Evolutionary conservation across 2,329 filamentous ascomycete genomes (phyloP).

Genomic region (Colletotrichum tanaceti): DNA sequence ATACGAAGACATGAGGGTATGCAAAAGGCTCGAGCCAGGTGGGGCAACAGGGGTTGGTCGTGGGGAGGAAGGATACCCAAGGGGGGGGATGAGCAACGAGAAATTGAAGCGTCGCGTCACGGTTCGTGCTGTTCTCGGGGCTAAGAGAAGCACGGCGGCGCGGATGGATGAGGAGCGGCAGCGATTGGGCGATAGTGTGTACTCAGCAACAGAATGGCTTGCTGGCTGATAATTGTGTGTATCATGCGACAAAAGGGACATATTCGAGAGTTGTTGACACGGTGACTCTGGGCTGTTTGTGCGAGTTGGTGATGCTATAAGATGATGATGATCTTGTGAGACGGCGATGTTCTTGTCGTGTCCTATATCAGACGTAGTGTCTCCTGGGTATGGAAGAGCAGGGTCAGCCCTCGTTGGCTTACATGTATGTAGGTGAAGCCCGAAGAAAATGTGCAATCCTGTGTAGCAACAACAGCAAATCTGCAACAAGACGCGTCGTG

Average conservation of each 20-base stretch:
- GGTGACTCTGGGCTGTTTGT: too few relatives aligned
- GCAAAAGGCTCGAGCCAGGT: not conserved
- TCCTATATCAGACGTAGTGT: too few relatives aligned
- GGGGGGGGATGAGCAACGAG: not conserved
- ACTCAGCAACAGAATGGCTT: not conserved
- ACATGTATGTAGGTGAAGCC: too few relatives aligned
- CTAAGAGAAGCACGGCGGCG: not conserved
- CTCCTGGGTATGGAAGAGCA: too few relatives aligned
- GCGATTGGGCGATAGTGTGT: not conserved
- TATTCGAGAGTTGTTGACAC: not conserved
- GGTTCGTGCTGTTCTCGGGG: not conserved
- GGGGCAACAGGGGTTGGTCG: not conserved
- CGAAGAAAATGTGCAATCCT: not conserved
- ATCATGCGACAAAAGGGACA: slow-evolving; percentile 4
- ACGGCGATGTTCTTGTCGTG: too few relatives aligned
- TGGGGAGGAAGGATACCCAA: slow-evolving; percentile 35
- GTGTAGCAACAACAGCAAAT: not conserved
- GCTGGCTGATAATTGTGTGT: not conserved
- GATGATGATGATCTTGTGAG: too few relatives aligned
- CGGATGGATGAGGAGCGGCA: not conserved
- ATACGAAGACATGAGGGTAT: slow-evolving; percentile 4
- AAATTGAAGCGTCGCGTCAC: not conserved
- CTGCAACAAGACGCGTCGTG: not conserved
- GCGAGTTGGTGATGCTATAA: not conserved
- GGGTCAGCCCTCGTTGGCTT: too few relatives aligned